Percentiles rank a stretch among this genome's conserved stretches.
These are phyloP conservation scores for Chlamydomonas sp. DNA, from an alignment of 139 green algal genomes.

Conservation along the genomic window DNA sequence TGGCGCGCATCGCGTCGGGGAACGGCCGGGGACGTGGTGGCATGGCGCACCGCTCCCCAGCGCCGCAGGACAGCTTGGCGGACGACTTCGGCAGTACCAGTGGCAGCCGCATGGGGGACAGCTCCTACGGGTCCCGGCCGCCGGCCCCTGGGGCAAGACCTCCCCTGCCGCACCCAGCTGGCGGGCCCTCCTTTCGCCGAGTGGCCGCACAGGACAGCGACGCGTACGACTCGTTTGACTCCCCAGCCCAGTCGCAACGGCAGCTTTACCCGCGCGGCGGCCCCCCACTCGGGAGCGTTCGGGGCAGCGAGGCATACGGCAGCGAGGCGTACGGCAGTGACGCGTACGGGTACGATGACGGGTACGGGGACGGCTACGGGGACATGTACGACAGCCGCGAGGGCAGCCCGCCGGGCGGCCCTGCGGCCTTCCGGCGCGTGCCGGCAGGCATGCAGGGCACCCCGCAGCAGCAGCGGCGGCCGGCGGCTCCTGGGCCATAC, in stretches of 20 bases:
- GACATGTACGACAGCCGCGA: neutral
- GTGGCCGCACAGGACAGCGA: neutral
- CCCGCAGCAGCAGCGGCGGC: neutral
- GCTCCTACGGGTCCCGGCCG: neutral
- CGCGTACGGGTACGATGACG: neutral
- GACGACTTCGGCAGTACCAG: conserved; percentile 2
- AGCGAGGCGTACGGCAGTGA: neutral
- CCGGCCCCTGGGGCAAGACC: neutral
- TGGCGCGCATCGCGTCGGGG: neutral
- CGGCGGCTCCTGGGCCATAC: neutral
- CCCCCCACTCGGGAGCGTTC: neutral
- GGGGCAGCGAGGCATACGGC: neutral
- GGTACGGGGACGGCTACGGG: neutral
- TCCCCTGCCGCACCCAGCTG: neutral
- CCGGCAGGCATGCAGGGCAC: neutral
- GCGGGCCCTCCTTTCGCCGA: neutral
- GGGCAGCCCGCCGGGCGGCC: neutral
- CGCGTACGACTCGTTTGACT: conserved; percentile 1
- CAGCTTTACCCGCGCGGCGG: conserved; percentile 1
- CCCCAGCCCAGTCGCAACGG: neutral
- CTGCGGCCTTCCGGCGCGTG: neutral
- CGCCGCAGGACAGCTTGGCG: neutral
- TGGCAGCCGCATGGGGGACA: neutral
- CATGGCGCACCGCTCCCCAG: neutral
- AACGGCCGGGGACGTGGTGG: neutral